These are phyloP conservation scores for Backusella parvicylindrica DNA, from an alignment of 192 early-diverging fungal genomes.

Conservation along the genomic window DNA sequence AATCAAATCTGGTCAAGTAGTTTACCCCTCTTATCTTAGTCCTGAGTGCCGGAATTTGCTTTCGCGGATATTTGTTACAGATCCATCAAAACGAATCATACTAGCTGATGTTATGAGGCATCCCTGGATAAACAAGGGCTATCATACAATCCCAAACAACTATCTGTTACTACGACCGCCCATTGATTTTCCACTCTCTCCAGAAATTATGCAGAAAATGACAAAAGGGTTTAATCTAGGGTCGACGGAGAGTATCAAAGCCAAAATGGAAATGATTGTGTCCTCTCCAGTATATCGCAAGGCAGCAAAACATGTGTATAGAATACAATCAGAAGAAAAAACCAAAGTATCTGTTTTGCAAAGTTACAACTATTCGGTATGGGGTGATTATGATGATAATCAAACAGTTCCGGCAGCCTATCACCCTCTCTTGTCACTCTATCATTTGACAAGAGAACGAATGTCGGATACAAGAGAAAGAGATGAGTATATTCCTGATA, in stretches of 20 bases:
- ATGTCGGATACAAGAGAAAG: background rate
- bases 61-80: conserved; percentile 66
- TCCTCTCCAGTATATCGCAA: conserved; percentile 43
- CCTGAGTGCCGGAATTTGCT: conserved; percentile 59
- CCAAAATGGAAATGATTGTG: conserved; percentile 51
- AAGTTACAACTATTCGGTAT: background rate
- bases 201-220: conserved; percentile 60
- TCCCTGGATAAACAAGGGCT: conserved; percentile 73
- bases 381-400: conserved; percentile 23
- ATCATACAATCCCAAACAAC: conserved; percentile 48
- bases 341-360: background rate
- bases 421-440: conserved; percentile 78
- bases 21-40: conserved; percentile 70
- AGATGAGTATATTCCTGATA: background rate
- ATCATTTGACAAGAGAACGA: conserved; percentile 74
- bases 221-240: conserved; percentile 71
- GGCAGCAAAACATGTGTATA: conserved; percentile 11
- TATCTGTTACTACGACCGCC: conserved; percentile 59
- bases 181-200: conserved; percentile 53
- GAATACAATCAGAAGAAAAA: background rate
- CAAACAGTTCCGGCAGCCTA: conserved; percentile 33
- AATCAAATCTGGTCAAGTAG: conserved; percentile 75
- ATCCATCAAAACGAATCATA: conserved; percentile 62
- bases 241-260: conserved; percentile 51
- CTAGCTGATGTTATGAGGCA: conserved; percentile 70